A percentile compares a stretch with the other conserved stretches of the same genome.
These are phyloP conservation scores for Monilinia aucupariae DNA, from an alignment of 2,329 filamentous ascomycete genomes.

Conservation along the genomic window DNA sequence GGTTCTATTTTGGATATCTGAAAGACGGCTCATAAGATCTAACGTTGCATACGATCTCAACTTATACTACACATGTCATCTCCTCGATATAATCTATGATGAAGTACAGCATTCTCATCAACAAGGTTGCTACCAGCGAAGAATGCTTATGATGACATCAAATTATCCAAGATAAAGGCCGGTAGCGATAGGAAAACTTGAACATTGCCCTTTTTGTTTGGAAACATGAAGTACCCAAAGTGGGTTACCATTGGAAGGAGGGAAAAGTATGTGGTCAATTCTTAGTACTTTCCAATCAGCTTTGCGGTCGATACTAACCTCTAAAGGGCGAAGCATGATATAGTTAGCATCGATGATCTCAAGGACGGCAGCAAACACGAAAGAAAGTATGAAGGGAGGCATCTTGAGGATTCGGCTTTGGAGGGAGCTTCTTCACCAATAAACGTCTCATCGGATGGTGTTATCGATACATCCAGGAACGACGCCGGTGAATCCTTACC, in stretches of 20 bases:
- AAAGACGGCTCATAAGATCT: neutral
- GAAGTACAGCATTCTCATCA: constrained; percentile 6
- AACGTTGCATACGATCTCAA: neutral
- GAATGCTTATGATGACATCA: constrained; percentile 1
- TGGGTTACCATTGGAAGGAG: constrained; percentile 9
- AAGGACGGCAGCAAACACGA: neutral
- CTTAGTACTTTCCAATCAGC: neutral
- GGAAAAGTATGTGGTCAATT: constrained; percentile 3
- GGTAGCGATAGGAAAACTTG: neutral
- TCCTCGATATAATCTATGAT: neutral
- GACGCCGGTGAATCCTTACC: neutral
- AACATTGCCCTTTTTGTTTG: neutral
- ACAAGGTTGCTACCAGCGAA: constrained; percentile 1
- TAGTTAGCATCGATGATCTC: neutral
- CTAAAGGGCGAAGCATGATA: neutral
- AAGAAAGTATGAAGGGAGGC: neutral
- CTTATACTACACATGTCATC: neutral
- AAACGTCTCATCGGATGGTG: neutral
- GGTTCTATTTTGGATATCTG: constrained; percentile 1
- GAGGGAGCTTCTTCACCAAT: neutral
- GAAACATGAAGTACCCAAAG: constrained; percentile 11
- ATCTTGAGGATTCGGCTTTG: neutral
- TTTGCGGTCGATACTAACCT: neutral
- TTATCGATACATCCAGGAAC: neutral
- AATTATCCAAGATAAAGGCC: neutral